These are phyloP conservation scores for Cystobasidium tubakii DNA, from an alignment of 768 basidiomycete species.

Conservation along the genomic window DNA sequence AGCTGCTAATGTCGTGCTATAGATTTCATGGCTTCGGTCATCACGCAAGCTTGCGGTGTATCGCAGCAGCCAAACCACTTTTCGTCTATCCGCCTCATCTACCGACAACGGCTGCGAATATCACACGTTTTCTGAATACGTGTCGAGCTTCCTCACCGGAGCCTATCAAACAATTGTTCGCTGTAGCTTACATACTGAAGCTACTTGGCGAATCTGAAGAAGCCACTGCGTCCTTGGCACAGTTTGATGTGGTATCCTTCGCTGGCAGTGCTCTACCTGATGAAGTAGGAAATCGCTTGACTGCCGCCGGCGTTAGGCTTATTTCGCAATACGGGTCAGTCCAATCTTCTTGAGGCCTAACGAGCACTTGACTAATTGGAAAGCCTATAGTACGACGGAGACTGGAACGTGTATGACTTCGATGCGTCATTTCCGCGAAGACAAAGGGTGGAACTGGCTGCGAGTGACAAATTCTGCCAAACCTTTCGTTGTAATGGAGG, in stretches of 20 bases:
- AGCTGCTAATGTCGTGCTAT: background rate
- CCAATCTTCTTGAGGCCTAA: background rate
- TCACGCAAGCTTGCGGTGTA: slow-evolving; percentile 1
- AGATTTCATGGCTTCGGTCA: slow-evolving; percentile 11
- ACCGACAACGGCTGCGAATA: background rate
- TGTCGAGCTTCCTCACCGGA: slow-evolving; percentile 1
- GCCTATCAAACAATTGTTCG: slow-evolving; percentile 7
- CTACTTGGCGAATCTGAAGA: background rate
- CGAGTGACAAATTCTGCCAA: background rate
- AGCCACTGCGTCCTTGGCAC: background rate
- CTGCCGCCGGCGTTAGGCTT: background rate
- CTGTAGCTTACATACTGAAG: slow-evolving; percentile 9
- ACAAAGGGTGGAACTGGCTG: slow-evolving; percentile 13
- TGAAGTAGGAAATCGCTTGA: slow-evolving; percentile 3
- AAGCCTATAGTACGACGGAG: background rate
- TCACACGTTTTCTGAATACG: background rate
- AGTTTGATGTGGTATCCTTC: slow-evolving; percentile 6
- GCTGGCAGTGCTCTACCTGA: slow-evolving; percentile 8
- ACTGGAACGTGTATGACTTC: slow-evolving; percentile 12
- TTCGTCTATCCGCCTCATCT: slow-evolving; percentile 15
- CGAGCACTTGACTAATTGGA: background rate
- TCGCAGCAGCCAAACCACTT: slow-evolving; percentile 3
- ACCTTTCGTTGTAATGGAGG: slow-evolving; percentile 10
- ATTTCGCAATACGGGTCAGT: slow-evolving; percentile 15
- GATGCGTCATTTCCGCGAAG: slow-evolving; percentile 7